phyloP scores from a whole-genome alignment of 768 basidiomycete species.

The Phanerochaete sordida region DNA sequence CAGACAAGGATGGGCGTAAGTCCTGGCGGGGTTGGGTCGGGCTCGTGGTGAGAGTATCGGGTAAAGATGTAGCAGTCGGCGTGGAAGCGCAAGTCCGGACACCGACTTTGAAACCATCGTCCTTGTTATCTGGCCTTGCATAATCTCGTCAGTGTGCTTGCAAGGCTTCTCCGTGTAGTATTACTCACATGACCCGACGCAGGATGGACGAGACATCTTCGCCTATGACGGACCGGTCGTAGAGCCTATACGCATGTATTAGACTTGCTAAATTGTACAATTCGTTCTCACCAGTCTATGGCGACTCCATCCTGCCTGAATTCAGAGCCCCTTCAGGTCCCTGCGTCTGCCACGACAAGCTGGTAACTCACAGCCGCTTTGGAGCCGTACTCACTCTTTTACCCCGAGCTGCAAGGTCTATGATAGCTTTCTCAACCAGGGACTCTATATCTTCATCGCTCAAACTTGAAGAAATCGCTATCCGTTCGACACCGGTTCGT shows the following conservation, averaged over 20 bases:
- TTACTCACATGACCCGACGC: background rate
- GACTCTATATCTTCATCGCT: background rate
- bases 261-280: background rate
- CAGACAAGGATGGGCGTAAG: background rate
- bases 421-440: background rate
- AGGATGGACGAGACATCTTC: background rate
- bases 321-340: background rate
- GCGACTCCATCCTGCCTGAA: conserved; percentile 1
- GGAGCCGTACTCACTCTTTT: background rate
- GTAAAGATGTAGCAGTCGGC: too few relatives aligned
- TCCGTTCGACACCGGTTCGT: background rate
- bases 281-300: conserved; percentile 3
- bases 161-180: too few relatives aligned
- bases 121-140: background rate
- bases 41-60: too few relatives aligned
- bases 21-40: background rate
- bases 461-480: background rate
- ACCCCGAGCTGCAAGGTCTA: background rate
- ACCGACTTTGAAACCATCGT: background rate
- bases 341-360: background rate
- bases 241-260: background rate
- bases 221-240: background rate
- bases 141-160: background rate
- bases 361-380: background rate
- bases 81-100: background rate